Conservation (phyloP, 768 basidiomycete genomes). For the Hericium coralloides region DNA sequence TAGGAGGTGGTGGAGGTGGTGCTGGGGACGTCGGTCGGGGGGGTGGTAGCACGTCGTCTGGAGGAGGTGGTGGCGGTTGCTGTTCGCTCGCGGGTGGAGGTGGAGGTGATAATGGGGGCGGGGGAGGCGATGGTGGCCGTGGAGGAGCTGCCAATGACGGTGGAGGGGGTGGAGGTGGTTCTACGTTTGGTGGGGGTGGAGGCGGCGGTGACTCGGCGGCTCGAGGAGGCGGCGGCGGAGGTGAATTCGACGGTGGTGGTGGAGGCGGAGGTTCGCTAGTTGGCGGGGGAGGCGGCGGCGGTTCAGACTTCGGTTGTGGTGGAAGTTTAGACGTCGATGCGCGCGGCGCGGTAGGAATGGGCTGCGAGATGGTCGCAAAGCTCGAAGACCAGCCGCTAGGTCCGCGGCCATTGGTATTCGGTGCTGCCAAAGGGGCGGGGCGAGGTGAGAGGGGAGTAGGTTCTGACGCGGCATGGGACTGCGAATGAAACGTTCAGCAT, state of each 20-base stretch:
- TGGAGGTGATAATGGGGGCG: conserved; percentile 15
- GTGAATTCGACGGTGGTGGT: conserved; percentile 18
- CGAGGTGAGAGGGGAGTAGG: too few species aligned
- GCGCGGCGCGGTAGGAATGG: conserved; percentile 14
- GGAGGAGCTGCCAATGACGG: conserved; percentile 18
- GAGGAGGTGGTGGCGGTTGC: conserved; percentile 21
- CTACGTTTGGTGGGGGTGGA: conserved; percentile 20
- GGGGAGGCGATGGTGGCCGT: conserved; percentile 13
- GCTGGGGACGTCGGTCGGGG: conserved; percentile 7
- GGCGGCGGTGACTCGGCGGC: conserved; percentile 21
- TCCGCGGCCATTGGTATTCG: conserved; percentile 9
- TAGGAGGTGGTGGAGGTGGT: too few species aligned
- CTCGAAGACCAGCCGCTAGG: conserved; percentile 15
- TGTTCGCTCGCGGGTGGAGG: conserved; percentile 17
- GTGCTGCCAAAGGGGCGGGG: neutral
- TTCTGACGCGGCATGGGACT: too few species aligned
- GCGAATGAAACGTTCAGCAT: too few species aligned
- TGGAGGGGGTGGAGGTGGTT: conserved; percentile 21
- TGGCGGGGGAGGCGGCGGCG: conserved; percentile 25
- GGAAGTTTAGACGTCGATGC: conserved; percentile 14
- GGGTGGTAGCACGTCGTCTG: conserved; percentile 14
- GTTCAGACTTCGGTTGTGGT: conserved; percentile 12
- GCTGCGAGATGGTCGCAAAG: conserved; percentile 13
- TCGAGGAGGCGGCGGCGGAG: conserved; percentile 14
- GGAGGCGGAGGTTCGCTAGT: conserved; percentile 19